These are phyloP conservation scores for Cavenderia fasciculata DNA, from an alignment of 78 protist species.

Conservation along the genomic window DNA sequence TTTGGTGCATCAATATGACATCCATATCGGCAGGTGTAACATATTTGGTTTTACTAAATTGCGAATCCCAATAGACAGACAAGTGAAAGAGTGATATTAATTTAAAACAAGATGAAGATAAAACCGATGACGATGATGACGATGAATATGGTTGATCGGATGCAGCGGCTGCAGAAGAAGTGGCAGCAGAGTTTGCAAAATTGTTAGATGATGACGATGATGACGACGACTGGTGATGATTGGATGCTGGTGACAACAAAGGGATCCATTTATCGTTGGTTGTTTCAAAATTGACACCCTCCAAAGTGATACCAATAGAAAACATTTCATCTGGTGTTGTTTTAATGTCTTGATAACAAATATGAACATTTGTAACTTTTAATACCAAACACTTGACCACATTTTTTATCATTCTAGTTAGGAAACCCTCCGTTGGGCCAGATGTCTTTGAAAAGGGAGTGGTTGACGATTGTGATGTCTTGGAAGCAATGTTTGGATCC, in stretches of 20 bases:
- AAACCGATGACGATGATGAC: background rate
- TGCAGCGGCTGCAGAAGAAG: background rate
- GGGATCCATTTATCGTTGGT: conserved; percentile 55
- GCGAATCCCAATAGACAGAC: conserved; percentile 55
- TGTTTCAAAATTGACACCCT: conserved; percentile 2
- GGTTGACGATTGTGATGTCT: background rate
- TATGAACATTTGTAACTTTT: conserved; percentile 34
- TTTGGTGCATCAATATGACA: conserved; percentile 49
- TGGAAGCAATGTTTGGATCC: too few relatives aligned
- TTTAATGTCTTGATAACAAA: conserved; percentile 56
- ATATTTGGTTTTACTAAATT: conserved; percentile 26
- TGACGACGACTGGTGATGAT: background rate
- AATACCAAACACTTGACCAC: conserved; percentile 21
- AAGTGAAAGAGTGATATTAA: conserved; percentile 24
- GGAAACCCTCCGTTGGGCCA: background rate
- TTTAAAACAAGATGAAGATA: background rate
- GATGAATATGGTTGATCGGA: too few relatives aligned
- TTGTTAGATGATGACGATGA: background rate
- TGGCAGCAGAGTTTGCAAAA: background rate
- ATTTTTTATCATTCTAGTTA: conserved; percentile 7
- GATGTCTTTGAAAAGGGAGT: background rate
- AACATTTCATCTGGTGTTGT: conserved; percentile 52
- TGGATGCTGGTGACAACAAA: conserved; percentile 14
- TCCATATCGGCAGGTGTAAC: conserved; percentile 64
- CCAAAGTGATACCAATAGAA: conserved; percentile 54